Conservation (phyloP, 257 asterid genomes). For the Perilla frutescens region DNA sequence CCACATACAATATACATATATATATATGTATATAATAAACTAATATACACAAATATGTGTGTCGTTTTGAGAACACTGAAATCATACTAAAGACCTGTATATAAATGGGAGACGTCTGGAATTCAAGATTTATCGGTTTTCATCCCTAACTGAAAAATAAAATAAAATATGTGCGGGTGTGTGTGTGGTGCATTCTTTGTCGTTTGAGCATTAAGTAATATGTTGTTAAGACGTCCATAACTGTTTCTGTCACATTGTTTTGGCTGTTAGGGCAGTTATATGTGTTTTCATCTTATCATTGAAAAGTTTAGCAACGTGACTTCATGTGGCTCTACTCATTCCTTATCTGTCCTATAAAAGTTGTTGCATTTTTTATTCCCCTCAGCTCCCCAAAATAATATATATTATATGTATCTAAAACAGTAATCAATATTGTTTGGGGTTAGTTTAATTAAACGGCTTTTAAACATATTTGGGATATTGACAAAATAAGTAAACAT, state of each 20-base stretch:
- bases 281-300: constrained; percentile 26
- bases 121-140: no score
- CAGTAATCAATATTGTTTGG: neutral
- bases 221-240: constrained; percentile 4
- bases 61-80: no score
- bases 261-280: constrained; percentile 27
- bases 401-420: no score
- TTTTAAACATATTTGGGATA: neutral
- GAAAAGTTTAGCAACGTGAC: constrained; percentile 19
- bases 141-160: no score
- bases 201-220: no score
- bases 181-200: no score
- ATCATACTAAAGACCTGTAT: no score
- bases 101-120: no score
- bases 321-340: constrained; percentile 33
- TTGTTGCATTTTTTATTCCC: constrained; percentile 11
- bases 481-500: neutral
- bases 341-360: constrained; percentile 23
- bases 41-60: no score
- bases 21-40: no score
- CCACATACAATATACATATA: no score
- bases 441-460: neutral
- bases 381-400: neutral
- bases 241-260: constrained; percentile 21
- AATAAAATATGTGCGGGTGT: no score